phyloP scores from a whole-genome alignment of 2,329 filamentous ascomycete genomes.

The Sclerotinia subarctica region DNA sequence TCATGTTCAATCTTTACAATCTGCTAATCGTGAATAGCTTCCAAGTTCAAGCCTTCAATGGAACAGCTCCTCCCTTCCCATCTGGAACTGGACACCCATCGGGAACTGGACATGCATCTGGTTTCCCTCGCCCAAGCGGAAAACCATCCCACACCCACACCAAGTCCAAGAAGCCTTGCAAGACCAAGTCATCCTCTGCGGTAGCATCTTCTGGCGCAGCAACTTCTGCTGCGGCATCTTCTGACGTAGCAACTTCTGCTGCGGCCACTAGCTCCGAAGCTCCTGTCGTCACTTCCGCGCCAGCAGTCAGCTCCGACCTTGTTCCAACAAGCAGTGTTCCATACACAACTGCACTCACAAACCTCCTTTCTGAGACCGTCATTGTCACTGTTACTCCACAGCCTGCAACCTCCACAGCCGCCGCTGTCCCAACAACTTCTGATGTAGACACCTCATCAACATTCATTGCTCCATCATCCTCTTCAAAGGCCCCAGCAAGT shows the following conservation, averaged over 20 bases:
- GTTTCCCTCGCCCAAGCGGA: neutral
- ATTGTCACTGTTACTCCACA: conserved; percentile 7
- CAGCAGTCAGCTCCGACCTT: neutral
- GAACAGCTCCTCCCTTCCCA: neutral
- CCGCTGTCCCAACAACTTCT: neutral
- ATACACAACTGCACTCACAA: conserved; percentile 4
- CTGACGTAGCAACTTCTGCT: neutral
- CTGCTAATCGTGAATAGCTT: neutral
- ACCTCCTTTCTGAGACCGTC: neutral
- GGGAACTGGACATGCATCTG: conserved; percentile 5
- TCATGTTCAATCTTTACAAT: neutral
- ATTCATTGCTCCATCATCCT: conserved; percentile 1
- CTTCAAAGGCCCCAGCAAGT: neutral
- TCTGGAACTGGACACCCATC: conserved; percentile 2
- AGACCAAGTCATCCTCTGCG: conserved; percentile 15
- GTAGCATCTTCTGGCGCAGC: neutral
- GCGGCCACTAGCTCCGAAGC: conserved; percentile 6
- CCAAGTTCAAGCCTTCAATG: conserved; percentile 11
- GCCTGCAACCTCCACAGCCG: neutral
- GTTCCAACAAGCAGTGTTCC: conserved; percentile 3
- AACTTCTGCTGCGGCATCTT: conserved; percentile 3
- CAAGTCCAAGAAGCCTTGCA: conserved; percentile 11
- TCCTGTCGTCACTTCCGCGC: neutral
- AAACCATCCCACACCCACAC: neutral
- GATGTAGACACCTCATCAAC: conserved; percentile 4